Base-by-base conservation (phyloP, 1,284 basidiomycete species). In the Apiotrichum akiyoshidainum region DNA sequence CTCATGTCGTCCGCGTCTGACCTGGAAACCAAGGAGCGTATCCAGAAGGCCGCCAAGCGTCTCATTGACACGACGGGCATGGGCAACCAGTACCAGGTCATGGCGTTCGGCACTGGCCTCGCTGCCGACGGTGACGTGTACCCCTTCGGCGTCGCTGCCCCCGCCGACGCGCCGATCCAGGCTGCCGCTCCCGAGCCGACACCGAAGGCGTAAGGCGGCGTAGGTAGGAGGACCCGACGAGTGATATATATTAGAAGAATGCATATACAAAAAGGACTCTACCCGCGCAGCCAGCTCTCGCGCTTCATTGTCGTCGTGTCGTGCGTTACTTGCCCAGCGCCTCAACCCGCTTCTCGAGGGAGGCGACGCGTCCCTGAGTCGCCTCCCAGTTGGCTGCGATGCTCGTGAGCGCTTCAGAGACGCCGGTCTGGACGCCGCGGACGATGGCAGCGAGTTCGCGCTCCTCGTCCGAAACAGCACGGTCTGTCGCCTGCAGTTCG, bases 401-500 rank as follows among this genome's bases (percentile, higher is more conserved):
- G 65, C 90, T 88, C 6, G 80, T 80, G 60, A 84, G 85, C 11
- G 94, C 86, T 8, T 88, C 83, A 12, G 74, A 78, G 59, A 88
- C 80, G 68, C 95, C 96, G 54, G 86, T 85, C 58, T 86, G 82
- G 51, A 96, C 72, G 19, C 83, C 83, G 16, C 80, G 73, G 1
- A 96, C 82, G 0, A 94, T 86, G 26, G 80, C 79, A 52, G 84
- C 79, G 12, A 97, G 77, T 59, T 92, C 87, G 19, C 81, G 80
- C 17, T 91, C 79, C 34, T 84, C 83, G 34, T 85, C 85, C 21
- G 80, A 80, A 34, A 85, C 80, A 61, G 83, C 83, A 49, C 80
- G 81, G 56, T 90, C 87, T 54, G 89, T 86, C 46, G 84, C 83
- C 68, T 92, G 87, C 16, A 93, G 79, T n/a, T 81, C 83, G 47